Evolutionary conservation across 805 yeast species (phyloP).

Genomic region (Pichia rugopelliculosa): DNA sequence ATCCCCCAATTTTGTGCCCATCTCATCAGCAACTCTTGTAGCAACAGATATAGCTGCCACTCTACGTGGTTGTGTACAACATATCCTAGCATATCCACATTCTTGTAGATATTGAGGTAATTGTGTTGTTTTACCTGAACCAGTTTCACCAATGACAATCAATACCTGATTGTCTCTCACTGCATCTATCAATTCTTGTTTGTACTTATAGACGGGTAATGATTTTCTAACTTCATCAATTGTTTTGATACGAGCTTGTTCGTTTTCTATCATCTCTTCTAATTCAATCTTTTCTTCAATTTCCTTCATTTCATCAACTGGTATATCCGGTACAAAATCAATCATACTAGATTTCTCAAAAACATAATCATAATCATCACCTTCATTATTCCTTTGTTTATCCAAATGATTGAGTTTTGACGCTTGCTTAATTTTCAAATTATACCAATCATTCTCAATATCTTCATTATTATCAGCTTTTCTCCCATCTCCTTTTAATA

Average conservation of each 20-base stretch:
- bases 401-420: conserved; percentile 21
- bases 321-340: conserved; percentile 38
- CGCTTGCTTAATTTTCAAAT: conserved; percentile 40
- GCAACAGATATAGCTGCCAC: conserved; percentile 95
- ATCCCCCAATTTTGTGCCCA: conserved; percentile 70
- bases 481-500: conserved; percentile 30
- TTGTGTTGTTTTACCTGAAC: conserved; percentile 94
- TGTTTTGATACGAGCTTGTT: conserved; percentile 28
- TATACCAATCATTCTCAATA: conserved; percentile 41
- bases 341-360: conserved; percentile 61
- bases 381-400: conserved; percentile 5
- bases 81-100: conserved; percentile 70
- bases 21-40: conserved; percentile 83
- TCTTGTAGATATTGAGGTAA: conserved; percentile 81
- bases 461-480: conserved; percentile 19
- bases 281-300: conserved; percentile 25
- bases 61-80: conserved; percentile 91
- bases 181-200: conserved; percentile 53
- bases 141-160: conserved; percentile 92
- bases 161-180: conserved; percentile 60
- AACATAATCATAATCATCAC: conserved; percentile 58
- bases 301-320: conserved; percentile 22
- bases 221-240: conserved; percentile 52
- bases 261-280: conserved; percentile 29
- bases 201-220: conserved; percentile 66